Evolutionary conservation across 1,139 yeast genomes (phyloP), one percentile per base, ranked within the genome.

Genomic region (Yamadazyma diddensiae): DNA sequence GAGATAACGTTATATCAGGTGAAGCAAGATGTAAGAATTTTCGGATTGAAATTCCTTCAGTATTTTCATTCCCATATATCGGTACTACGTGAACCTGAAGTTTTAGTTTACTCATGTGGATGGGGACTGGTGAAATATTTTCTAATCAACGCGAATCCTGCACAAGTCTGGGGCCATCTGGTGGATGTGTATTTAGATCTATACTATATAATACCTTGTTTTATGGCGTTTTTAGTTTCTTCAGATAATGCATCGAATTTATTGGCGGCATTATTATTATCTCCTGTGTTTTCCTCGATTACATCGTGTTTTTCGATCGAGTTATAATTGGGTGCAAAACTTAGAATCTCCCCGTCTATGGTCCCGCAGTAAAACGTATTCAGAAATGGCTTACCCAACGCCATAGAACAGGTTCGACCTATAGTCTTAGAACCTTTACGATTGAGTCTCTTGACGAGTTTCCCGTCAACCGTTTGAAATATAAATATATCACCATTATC

Each of bases 401-500:
- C 73, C 34, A 83, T 60, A 11, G 81, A 70, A 3, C 79, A 57
- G 3, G 72, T 70, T 30, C 82, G 57, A 9, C 63, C 70, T 15
- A 34, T 34, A 29, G 49, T 53, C 35, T 54, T 58, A 12, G 59
- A 42, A 1, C 70, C 69, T 19, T 43, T 47, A 23, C 79, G 55
- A 15, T 59, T 58, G 12, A 78, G 50, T 32, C 88, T 53, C 4
- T 72, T 62, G 9, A 78, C 70, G 35, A 81, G 56, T 42, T 77
- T 79, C 1, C 95, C 95, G 39, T 79, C 82, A 4, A 67, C 55
- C 0, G 79, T 65, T 16, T 85, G 65, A 44, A 70, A 82, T 29
- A 86, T 69, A 30, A 81, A 70, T 0, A 88, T 59, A 46, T 87
- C 95, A 4, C 94, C 94, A 38, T 72, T 79, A 49, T 88, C 96